Percentiles rank a stretch among this genome's conserved stretches.
Conservation (phyloP, 1,284 basidiomycete genomes). For the Termitomyces sp. region DNA sequence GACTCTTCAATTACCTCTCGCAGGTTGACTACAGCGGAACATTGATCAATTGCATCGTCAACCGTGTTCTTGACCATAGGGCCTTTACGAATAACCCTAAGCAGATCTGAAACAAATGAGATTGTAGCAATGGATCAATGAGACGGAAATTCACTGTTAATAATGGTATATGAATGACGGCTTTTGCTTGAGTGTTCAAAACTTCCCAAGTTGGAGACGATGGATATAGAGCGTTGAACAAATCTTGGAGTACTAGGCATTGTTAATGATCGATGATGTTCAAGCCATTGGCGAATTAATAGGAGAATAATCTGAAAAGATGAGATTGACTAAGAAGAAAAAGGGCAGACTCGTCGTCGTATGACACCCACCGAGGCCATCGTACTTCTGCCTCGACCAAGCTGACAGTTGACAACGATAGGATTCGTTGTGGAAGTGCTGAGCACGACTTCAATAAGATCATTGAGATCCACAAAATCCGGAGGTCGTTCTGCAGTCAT, state of each 20-base stretch:
- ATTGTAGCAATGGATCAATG: neutral
- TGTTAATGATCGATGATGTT: slow-evolving; percentile 31
- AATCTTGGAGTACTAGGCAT: slow-evolving; percentile 33
- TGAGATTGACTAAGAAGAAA: neutral
- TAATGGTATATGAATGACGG: slow-evolving; percentile 72
- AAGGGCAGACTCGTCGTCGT: neutral
- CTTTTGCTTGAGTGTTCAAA: slow-evolving; percentile 28
- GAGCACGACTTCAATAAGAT: slow-evolving; percentile 81
- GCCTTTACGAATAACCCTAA: slow-evolving; percentile 82
- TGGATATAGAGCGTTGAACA: slow-evolving; percentile 35
- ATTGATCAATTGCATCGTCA: slow-evolving; percentile 89
- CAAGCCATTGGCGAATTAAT: slow-evolving; percentile 86
- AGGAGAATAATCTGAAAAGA: slow-evolving; percentile 67
- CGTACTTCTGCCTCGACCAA: slow-evolving; percentile 92
- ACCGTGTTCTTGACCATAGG: slow-evolving; percentile 84
- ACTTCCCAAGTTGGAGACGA: slow-evolving; percentile 27
- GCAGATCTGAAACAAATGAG: slow-evolving; percentile 28
- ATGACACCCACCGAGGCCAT: slow-evolving; percentile 69
- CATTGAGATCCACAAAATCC: slow-evolving; percentile 65
- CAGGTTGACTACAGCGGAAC: slow-evolving; percentile 79
- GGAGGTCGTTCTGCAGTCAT: slow-evolving; percentile 82
- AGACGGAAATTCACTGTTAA: slow-evolving; percentile 60
- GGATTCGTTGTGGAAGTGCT: slow-evolving; percentile 71
- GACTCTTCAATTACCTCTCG: slow-evolving; percentile 88
- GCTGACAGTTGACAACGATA: slow-evolving; percentile 94